These are phyloP conservation scores for Esteya vermicola DNA, from an alignment of 2,329 filamentous ascomycete species.

Conservation along the genomic window DNA sequence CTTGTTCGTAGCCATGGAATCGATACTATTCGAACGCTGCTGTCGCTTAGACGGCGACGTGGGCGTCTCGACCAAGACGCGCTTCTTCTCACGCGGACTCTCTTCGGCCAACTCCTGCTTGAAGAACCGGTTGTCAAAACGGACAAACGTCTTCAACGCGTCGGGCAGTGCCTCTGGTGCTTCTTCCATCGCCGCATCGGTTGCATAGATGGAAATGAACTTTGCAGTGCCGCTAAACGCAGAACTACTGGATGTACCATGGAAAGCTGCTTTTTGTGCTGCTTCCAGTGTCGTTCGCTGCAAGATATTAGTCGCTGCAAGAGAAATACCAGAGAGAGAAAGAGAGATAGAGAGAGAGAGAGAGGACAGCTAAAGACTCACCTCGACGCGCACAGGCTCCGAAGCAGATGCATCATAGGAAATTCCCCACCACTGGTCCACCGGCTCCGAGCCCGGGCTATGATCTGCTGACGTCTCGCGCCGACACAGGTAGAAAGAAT, in stretches of 20 bases:
- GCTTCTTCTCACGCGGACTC: constrained; percentile 14
- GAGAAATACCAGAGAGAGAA: background rate
- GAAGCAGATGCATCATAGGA: constrained; percentile 9
- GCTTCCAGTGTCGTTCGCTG: constrained; percentile 11
- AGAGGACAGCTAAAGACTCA: too few relatives aligned
- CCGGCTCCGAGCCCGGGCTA: background rate
- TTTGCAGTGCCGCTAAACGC: constrained; percentile 3
- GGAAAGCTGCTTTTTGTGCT: constrained; percentile 11
- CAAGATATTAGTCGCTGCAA: background rate
- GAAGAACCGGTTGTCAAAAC: constrained; percentile 20
- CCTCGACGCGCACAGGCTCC: constrained; percentile 11
- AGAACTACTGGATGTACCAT: too few relatives aligned
- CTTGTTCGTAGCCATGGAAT: constrained; percentile 31
- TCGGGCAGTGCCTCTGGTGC: constrained; percentile 12
- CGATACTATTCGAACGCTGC: constrained; percentile 28
- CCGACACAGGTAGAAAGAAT: constrained; percentile 16
- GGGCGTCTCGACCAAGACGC: constrained; percentile 10
- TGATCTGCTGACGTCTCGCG: constrained; percentile 11
- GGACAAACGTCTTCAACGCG: constrained; percentile 18
- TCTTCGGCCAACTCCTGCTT: constrained; percentile 17
- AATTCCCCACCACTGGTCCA: constrained; percentile 18
- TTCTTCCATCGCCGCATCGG: constrained; percentile 15
- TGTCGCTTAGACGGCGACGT: constrained; percentile 29
- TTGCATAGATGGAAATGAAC: constrained; percentile 19
- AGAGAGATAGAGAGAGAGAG: background rate